Conservation (phyloP, 441 rosid species). For the Mallotus japonicus region DNA sequence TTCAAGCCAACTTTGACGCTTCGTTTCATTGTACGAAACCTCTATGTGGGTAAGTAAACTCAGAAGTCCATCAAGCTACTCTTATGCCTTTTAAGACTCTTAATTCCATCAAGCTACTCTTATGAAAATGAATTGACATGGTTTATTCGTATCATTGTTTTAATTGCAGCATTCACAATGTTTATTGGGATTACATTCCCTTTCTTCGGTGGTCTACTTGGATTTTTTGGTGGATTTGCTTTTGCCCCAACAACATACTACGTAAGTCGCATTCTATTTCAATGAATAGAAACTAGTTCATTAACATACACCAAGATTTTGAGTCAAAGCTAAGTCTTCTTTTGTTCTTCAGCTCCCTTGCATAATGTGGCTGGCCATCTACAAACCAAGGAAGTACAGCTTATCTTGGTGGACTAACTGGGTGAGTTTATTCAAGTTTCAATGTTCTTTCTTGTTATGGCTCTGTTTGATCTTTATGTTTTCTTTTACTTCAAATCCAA, state of each 20-base stretch:
- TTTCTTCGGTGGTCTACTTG: constrained; percentile 65
- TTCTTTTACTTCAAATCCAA: neutral
- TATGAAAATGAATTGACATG: neutral
- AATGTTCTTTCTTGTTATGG: neutral
- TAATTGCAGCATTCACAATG: constrained; percentile 56
- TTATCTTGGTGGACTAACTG: constrained; percentile 83
- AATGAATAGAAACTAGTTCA: neutral
- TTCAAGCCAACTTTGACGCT: constrained; percentile 52
- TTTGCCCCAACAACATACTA: constrained; percentile 84
- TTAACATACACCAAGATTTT: neutral
- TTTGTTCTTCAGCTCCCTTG: constrained; percentile 64
- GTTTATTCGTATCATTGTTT: neutral
- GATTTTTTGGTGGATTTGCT: constrained; percentile 80
- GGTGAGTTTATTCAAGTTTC: constrained; percentile 40
- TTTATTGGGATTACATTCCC: constrained; percentile 68
- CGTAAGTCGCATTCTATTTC: constrained; percentile 36
- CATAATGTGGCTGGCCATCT: constrained; percentile 71
- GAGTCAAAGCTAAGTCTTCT: neutral
- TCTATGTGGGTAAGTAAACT: constrained; percentile 65
- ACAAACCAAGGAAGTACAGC: constrained; percentile 57
- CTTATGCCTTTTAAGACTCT: neutral
- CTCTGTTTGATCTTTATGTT: neutral
- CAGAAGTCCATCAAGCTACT: neutral
- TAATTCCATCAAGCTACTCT: neutral
- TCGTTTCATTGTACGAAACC: constrained; percentile 53